phyloP scores from a whole-genome alignment of 2,329 filamentous ascomycete genomes.

The Trichoderma sp. region DNA sequence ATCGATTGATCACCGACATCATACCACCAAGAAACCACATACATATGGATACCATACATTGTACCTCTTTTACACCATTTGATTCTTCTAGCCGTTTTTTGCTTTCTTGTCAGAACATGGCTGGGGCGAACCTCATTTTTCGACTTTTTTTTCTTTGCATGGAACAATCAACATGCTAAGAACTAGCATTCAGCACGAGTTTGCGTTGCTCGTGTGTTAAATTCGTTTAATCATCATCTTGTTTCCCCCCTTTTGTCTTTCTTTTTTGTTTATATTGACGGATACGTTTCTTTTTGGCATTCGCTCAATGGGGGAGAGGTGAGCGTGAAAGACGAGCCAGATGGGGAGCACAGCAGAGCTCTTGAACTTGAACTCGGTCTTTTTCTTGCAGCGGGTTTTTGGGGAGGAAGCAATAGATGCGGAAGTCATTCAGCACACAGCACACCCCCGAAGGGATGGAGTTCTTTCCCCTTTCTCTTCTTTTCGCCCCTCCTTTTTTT shows the following conservation, averaged over 20 bases:
- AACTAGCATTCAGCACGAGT: neutral
- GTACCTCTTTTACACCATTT: neutral
- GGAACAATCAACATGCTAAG: neutral
- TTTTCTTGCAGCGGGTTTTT: neutral
- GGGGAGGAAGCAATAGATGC: neutral
- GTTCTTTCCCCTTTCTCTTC: neutral
- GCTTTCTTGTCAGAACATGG: neutral
- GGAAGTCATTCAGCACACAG: neutral
- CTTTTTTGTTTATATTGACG: neutral
- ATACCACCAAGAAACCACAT: neutral
- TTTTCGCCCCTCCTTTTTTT: neutral
- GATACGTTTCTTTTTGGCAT: neutral
- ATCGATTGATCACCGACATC: neutral
- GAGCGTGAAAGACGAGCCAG: neutral
- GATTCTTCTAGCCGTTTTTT: neutral
- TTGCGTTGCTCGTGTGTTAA: neutral
- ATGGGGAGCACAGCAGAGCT: neutral
- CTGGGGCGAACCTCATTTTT: neutral
- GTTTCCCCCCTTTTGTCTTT: neutral
- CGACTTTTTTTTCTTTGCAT: neutral
- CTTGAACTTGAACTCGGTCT: neutral
- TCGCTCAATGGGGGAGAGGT: neutral
- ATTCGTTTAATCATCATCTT: neutral
- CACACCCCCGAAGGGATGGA: neutral
- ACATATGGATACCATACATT: constrained; percentile 13